phyloP scores from a whole-genome alignment of 352 stramenopile genomes.

The Globisporangium megalacanthum region DNA sequence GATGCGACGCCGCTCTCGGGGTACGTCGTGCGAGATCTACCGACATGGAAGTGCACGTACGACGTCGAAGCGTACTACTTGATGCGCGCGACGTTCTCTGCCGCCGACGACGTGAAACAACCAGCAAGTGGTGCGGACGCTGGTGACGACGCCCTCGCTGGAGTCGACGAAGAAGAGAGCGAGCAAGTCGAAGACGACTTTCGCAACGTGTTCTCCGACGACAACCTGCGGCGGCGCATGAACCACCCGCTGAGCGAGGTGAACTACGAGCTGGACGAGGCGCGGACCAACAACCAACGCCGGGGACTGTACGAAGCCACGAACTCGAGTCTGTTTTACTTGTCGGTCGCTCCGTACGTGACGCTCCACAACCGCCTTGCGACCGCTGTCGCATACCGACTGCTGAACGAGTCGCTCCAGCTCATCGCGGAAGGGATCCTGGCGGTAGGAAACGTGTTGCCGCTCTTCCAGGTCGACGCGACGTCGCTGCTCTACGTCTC shows the following conservation, averaged over 20 bases:
- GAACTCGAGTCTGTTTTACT: constrained; percentile 80
- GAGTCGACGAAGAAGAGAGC: constrained; percentile 51
- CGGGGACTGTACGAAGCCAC: constrained; percentile 78
- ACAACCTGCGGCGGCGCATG: constrained; percentile 37
- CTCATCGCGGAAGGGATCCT: constrained; percentile 82
- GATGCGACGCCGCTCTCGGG: constrained; percentile 50
- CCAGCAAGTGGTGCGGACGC: constrained; percentile 7
- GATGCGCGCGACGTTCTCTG: constrained; percentile 79
- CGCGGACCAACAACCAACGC: constrained; percentile 62
- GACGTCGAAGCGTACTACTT: constrained; percentile 86
- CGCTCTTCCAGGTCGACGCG: constrained; percentile 78
- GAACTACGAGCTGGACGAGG: constrained; percentile 81
- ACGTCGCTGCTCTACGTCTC: constrained; percentile 66
- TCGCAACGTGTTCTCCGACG: constrained; percentile 63
- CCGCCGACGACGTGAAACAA: constrained; percentile 38
- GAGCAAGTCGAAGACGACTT: constrained; percentile 80
- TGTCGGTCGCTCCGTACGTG: constrained; percentile 78
- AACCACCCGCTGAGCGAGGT: constrained; percentile 58
- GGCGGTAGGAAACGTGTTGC: constrained; percentile 75
- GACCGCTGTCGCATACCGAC: constrained; percentile 75
- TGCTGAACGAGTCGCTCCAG: constrained; percentile 79
- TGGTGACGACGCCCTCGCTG: constrained; percentile 13
- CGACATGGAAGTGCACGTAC: constrained; percentile 85
- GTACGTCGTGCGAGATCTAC: constrained; percentile 80
- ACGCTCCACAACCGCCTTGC: constrained; percentile 82